A percentile compares a stretch with the other conserved stretches of the same genome.
phyloP scores from a whole-genome alignment of 2,329 filamentous ascomycete species.

The Alternaria rosae region DNA sequence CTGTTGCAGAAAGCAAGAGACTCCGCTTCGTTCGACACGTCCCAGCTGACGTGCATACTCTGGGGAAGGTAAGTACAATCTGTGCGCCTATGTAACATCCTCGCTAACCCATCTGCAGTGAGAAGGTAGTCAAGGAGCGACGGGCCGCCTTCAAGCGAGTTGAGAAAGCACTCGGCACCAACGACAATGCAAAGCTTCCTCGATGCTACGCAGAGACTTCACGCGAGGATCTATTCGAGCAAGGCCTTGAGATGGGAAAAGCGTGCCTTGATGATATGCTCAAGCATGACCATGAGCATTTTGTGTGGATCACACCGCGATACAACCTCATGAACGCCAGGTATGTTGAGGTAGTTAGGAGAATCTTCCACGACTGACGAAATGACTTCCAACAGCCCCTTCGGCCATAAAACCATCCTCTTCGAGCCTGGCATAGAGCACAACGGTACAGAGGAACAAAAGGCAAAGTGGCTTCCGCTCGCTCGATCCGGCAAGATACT shows the following conservation, averaged over 20 bases:
- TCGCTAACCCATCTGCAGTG: constrained; percentile 2
- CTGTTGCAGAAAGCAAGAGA: constrained; percentile 20
- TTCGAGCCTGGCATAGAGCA: constrained; percentile 48
- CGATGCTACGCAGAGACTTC: constrained; percentile 31
- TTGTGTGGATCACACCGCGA: constrained; percentile 23
- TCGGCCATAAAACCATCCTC: constrained; percentile 16
- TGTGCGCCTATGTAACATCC: not conserved
- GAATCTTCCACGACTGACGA: no score
- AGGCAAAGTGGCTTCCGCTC: constrained; percentile 50
- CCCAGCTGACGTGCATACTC: constrained; percentile 5
- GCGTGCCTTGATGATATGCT: constrained; percentile 33
- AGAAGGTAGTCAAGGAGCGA: constrained; percentile 15
- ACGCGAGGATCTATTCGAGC: constrained; percentile 31
- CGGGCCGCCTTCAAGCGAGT: constrained; percentile 25
- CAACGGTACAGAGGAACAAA: constrained; percentile 51
- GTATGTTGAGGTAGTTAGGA: not conserved
- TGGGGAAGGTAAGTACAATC: constrained; percentile 4
- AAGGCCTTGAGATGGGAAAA: constrained; percentile 33
- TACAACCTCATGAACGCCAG: constrained; percentile 20
- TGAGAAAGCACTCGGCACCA: constrained; percentile 16
- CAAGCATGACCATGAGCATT: constrained; percentile 26
- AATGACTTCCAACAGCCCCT: constrained; percentile 17
- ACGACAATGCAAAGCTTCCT: constrained; percentile 31
- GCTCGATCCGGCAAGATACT: constrained; percentile 52
- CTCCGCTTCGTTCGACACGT: constrained; percentile 10